Evolutionary conservation across 2,329 filamentous ascomycete genomes (phyloP).

Genomic region (Sarocladium strictum): DNA sequence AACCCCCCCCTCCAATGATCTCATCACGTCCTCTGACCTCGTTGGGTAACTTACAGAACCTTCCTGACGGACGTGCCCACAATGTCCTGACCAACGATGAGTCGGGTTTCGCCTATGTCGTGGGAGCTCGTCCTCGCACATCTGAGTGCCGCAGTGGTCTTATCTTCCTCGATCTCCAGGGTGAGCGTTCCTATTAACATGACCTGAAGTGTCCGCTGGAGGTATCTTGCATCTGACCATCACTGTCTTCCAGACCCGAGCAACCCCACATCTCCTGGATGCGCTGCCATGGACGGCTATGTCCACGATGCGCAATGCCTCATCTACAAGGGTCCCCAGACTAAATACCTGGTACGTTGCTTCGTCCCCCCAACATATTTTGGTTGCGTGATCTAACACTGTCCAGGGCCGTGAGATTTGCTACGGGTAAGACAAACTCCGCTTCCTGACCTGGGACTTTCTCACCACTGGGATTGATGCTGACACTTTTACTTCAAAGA

Average conservation of each 20-base stretch:
- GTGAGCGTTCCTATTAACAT: not conserved
- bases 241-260: constrained; percentile 29
- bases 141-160: constrained; percentile 43
- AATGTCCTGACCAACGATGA: constrained; percentile 29
- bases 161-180: constrained; percentile 52
- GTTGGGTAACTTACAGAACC: constrained; percentile 13
- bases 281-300: constrained; percentile 49
- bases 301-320: constrained; percentile 58
- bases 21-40: not conserved
- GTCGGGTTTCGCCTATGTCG: constrained; percentile 39
- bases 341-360: constrained; percentile 6
- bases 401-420: constrained; percentile 40
- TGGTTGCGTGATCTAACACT: not conserved
- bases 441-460: too few species aligned
- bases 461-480: too few species aligned
- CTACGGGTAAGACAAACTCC: constrained; percentile 33
- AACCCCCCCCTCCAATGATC: not conserved
- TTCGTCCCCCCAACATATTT: not conserved
- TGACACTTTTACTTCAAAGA: too few species aligned
- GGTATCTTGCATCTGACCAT: constrained; percentile 15
- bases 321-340: constrained; percentile 40
- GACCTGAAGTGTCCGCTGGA: not conserved
- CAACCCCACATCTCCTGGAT: constrained; percentile 48
- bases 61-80: constrained; percentile 13
- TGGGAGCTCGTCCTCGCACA: constrained; percentile 26